Evolutionary conservation across 768 basidiomycete genomes (phyloP).

Genomic region (Saitozyma podzolica): DNA sequence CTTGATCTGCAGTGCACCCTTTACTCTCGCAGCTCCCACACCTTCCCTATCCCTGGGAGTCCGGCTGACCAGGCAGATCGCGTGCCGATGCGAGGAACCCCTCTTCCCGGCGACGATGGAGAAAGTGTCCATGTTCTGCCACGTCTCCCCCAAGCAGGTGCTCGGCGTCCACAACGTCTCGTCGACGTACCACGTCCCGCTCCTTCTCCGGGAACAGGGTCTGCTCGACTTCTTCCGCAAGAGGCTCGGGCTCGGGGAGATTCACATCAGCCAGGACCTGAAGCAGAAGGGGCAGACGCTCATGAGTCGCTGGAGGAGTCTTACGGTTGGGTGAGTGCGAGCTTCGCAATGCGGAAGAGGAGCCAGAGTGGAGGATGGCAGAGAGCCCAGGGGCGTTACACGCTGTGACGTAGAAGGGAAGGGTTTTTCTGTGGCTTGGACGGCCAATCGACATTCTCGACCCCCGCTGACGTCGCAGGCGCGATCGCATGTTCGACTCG

Average conservation of each 20-base stretch:
- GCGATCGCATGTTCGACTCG: slow-evolving; percentile 85
- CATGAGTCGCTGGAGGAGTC: slow-evolving; percentile 65
- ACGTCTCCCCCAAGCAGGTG: slow-evolving; percentile 79
- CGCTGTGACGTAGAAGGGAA: no score
- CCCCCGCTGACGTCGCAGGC: slow-evolving; percentile 57
- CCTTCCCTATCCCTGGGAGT: neutral
- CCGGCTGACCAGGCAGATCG: slow-evolving; percentile 63
- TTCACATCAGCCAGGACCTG: slow-evolving; percentile 63
- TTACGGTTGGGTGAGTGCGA: slow-evolving; percentile 71
- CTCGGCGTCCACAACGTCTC: slow-evolving; percentile 94
- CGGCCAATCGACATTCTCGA: no score
- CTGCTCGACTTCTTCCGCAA: slow-evolving; percentile 79
- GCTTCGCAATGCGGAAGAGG: neutral
- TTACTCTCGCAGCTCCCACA: no score
- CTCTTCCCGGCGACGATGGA: slow-evolving; percentile 82
- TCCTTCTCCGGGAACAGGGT: slow-evolving; percentile 89
- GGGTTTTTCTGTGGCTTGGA: no score
- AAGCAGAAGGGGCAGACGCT: slow-evolving; percentile 65
- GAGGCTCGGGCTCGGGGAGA: slow-evolving; percentile 69
- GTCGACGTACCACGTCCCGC: slow-evolving; percentile 95
- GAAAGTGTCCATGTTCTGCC: slow-evolving; percentile 99
- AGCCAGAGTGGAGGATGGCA: slow-evolving; percentile 1
- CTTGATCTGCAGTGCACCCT: no score
- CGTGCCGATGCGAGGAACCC: slow-evolving; percentile 81
- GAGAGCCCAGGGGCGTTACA: no score